Evolutionary conservation across 2,329 filamentous ascomycete species (phyloP).

Genomic region (Monilinia fructicola): DNA sequence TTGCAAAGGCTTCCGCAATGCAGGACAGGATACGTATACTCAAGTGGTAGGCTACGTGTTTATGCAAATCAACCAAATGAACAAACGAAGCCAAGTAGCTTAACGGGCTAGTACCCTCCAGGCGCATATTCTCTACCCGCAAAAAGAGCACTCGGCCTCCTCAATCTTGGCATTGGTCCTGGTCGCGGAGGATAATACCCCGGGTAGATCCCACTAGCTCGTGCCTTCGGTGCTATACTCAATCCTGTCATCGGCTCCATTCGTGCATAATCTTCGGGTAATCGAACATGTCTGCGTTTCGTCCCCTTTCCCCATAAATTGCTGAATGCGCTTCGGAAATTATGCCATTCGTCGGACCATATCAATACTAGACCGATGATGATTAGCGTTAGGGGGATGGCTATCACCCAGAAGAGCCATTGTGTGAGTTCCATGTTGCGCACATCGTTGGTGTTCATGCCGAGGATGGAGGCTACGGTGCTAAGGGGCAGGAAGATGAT

Average conservation of each 20-base stretch:
- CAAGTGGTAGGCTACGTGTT: neutral
- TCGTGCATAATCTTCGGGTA: neutral
- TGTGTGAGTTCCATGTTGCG: conserved; percentile 38
- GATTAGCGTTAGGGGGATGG: conserved; percentile 37
- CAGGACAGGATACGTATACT: neutral
- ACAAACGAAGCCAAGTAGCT: neutral
- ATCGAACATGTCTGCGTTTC: neutral
- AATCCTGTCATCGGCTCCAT: neutral
- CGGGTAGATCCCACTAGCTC: neutral
- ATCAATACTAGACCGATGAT: conserved; percentile 32
- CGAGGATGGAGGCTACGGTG: conserved; percentile 39
- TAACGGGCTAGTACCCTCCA: neutral
- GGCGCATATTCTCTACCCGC: neutral
- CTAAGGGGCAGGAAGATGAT: conserved; percentile 41
- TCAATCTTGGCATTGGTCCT: neutral
- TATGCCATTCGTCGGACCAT: conserved; percentile 29
- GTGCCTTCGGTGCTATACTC: neutral
- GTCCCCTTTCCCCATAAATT: neutral
- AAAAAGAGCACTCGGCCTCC: neutral
- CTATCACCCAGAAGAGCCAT: conserved; percentile 40
- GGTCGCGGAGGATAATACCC: neutral
- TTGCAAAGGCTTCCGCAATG: no score
- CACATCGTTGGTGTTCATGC: conserved; percentile 41
- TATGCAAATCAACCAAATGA: neutral
- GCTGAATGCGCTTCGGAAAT: neutral